phyloP scores from a whole-genome alignment of 305 asterid genomes.

The Rubia tinctorum region DNA sequence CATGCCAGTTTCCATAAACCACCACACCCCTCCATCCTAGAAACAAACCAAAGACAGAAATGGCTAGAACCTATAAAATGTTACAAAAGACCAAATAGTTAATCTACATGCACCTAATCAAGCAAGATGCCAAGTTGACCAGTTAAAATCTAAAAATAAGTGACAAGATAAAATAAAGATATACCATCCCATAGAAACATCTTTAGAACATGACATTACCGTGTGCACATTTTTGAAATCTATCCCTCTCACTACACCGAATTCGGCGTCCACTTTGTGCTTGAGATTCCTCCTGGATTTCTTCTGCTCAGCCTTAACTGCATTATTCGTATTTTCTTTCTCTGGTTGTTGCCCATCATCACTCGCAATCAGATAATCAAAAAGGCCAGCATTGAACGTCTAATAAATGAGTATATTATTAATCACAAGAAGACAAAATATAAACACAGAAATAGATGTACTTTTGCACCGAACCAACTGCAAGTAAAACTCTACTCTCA shows the following conservation, averaged over 20 bases:
- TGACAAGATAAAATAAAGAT: not conserved
- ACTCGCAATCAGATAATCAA: slow-evolving; percentile 85
- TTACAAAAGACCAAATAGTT: not conserved
- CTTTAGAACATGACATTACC: slow-evolving; percentile 37
- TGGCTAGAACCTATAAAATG: not conserved
- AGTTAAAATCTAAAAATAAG: not conserved
- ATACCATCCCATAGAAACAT: not conserved
- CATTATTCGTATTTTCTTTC: slow-evolving; percentile 40
- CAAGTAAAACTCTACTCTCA: slow-evolving; percentile 2
- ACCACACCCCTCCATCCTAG: not conserved
- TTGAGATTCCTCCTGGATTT: slow-evolving; percentile 52
- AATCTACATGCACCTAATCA: not conserved
- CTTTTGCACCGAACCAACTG: slow-evolving; percentile 7
- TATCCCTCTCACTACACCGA: slow-evolving; percentile 93
- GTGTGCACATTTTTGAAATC: slow-evolving; percentile 94
- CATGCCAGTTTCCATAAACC: not conserved
- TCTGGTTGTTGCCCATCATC: slow-evolving; percentile 57
- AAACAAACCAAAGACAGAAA: slow-evolving; percentile 9
- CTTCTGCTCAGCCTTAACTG: slow-evolving; percentile 36
- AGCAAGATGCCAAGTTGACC: not conserved
- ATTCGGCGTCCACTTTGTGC: slow-evolving; percentile 74
- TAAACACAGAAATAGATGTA: not conserved
- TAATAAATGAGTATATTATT: slow-evolving; percentile 17
- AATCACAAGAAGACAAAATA: not conserved
- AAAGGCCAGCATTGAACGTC: slow-evolving; percentile 94